phyloP scores from a whole-genome alignment of 345 rosid species.

The Eucalyptus urophylla region DNA sequence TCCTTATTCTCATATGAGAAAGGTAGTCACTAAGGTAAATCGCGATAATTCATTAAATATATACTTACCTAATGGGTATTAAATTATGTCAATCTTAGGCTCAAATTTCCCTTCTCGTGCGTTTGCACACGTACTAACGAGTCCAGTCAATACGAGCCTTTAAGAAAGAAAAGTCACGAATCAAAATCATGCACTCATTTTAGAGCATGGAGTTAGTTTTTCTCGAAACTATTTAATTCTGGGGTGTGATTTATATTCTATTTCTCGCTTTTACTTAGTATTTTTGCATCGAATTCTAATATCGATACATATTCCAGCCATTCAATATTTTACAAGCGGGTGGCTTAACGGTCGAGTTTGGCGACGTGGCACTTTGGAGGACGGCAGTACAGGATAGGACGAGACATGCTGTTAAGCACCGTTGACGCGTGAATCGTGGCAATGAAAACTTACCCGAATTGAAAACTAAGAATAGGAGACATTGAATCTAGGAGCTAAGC shows the following conservation, averaged over 20 bases:
- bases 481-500: not conserved
- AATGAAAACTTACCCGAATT: not conserved
- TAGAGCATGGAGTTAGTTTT: not conserved
- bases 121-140: not conserved
- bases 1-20: fast-evolving
- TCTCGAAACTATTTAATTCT: too few relatives aligned
- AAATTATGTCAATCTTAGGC: too few relatives aligned
- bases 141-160: not conserved
- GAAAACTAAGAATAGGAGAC: not conserved
- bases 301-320: not conserved
- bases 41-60: too few relatives aligned
- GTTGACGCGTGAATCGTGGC: not conserved
- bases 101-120: too few relatives aligned
- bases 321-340: not conserved
- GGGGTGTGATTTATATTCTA: fast-evolving
- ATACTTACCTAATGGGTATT: too few relatives aligned
- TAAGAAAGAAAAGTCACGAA: not conserved
- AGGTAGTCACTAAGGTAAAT: fast-evolving
- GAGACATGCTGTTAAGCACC: not conserved
- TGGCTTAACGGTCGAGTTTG: not conserved
- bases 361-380: not conserved
- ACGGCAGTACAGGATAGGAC: not conserved
- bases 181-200: not conserved
- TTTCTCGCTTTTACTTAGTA: not conserved
- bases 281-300: too few relatives aligned